Evolutionary conservation across 768 basidiomycete species (phyloP), one percentile per base, ranked within the genome.

Genomic region (Plicaturopsis crispa): DNA sequence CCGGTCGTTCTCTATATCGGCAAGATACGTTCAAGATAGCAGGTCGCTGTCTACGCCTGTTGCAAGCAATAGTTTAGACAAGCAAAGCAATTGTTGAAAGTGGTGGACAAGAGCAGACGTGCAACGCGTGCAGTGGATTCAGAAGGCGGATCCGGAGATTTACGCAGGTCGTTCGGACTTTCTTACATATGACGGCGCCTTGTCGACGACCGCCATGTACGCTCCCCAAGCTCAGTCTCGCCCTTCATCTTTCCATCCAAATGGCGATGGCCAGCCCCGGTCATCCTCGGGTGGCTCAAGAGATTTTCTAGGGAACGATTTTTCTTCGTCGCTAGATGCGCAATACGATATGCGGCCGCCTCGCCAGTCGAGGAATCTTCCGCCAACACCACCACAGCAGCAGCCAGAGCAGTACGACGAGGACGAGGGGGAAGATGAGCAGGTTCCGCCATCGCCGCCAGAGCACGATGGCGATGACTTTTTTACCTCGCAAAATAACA

Each of bases 401-500:
- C 54, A 52, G 20, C 52, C 58, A 36, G 59, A 65, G 50, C 52
- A 49, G 38, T 40, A 53, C 17, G 52, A 59, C 45, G 66, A 64
- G 46, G 61, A 66, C 38, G 59, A 54, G 40, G 67, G 64, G 34
- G 57, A 53, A 31, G 62, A 67, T 33, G 66, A 64, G 42, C 67
- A 67, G 45, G 57, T 63, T 37, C 62, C 65, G 28, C 52, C 48
- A 23, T 50, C 56, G 21, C 65, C 41, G 19, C 57, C 64, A 19
- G 67, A 69, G 34, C 63, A 48, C 31, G 72, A 73, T 46, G 74
- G 73, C 42, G 61, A 63, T 39, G 61, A 65, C 17, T 63, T 65
- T 38, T 63, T 60, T 33, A 43, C 39, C 7, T 43, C 45, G 1
- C 38, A 49, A 4, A 50, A 53, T 16, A 41, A 24, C 11, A 4